phyloP scores from a whole-genome alignment of 192 early-diverging fungal species.

The Phlyctochytrium arcticum region DNA sequence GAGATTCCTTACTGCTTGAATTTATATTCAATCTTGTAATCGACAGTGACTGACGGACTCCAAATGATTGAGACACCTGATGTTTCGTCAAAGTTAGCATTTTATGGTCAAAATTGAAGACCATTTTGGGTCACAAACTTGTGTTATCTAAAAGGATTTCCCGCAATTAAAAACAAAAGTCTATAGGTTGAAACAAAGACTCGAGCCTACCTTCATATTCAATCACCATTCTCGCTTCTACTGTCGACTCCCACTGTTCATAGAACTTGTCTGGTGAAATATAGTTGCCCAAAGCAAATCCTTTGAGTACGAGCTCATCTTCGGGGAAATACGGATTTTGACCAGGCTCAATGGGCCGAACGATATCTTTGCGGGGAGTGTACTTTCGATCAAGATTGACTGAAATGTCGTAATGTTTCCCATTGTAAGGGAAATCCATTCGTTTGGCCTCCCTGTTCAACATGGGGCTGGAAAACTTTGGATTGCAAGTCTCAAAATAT shows the following conservation, averaged over 20 bases:
- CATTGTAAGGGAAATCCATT: not conserved
- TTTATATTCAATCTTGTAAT: constrained; percentile 11
- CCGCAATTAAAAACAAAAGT: too few relatives aligned
- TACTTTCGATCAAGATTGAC: not conserved
- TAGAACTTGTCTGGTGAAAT: not conserved
- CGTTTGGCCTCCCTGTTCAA: not conserved
- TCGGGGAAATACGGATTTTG: not conserved
- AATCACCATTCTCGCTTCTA: not conserved
- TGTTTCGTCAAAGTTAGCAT: too few relatives aligned
- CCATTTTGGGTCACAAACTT: too few relatives aligned
- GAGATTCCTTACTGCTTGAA: constrained; percentile 22
- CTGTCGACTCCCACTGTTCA: not conserved
- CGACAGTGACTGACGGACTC: too few relatives aligned
- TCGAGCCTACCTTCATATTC: constrained; percentile 3
- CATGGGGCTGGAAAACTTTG: not conserved
- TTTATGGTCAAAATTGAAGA: too few relatives aligned
- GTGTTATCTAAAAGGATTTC: too few relatives aligned
- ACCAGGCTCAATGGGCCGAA: not conserved
- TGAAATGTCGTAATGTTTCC: not conserved
- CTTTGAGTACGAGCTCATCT: not conserved
- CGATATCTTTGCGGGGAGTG: not conserved
- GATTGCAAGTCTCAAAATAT: not conserved
- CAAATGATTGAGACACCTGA: too few relatives aligned
- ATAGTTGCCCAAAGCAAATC: constrained; percentile 7
- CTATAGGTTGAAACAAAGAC: too few relatives aligned